Evolutionary conservation across 495 filamentous ascomycete genomes (phyloP), one percentile per base, ranked within the genome.

Genomic region (Penicillium malachiteum): DNA sequence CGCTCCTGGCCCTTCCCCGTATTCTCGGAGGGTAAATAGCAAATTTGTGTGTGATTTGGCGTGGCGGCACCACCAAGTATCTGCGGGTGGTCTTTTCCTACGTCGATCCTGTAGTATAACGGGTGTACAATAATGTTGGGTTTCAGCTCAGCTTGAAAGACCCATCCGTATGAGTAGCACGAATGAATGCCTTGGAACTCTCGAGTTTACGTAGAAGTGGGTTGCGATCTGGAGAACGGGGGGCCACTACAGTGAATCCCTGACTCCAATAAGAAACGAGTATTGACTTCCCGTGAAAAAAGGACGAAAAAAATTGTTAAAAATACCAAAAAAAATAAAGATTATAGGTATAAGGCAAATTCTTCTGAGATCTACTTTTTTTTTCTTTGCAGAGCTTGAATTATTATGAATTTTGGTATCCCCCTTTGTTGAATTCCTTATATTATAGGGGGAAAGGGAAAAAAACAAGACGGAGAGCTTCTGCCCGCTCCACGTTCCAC

Each of bases 71-170:
- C 48, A 50, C 45, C 11, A 32, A 30, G 13, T 18, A 30, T 46
- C 14, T 46, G 43, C 18, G 26, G 43, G 43, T 37, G 34, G 34
- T 13, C 18, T 13, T 21, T 43, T 16, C 3, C 9, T 16, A 12
- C 47, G 47, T 37, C 14, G 47, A 49, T 49, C 47, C n/a, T 38
- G 32, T 38, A 37, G 32, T 38, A 37, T 38, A 18, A 9, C 37
- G 32, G 48, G 17, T 51, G 14, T 18, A 14, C 12, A 26, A 49
- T 35, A 38, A 35, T 49, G 46, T 12, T 18, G 35, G 55, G 34
- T 37, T 42, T 57, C 59, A 62, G 55, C 52, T 62, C 54, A 62
- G 55, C 55, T 58, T 35, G 12, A 17, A 47, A 47, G 10, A 10
- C 16, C n/a, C 21, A 40, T 38, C 34, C 2, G 34, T 39, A 42